phyloP scores from a whole-genome alignment of 2,329 filamentous ascomycete species.

The Penicillium oxalicum region DNA sequence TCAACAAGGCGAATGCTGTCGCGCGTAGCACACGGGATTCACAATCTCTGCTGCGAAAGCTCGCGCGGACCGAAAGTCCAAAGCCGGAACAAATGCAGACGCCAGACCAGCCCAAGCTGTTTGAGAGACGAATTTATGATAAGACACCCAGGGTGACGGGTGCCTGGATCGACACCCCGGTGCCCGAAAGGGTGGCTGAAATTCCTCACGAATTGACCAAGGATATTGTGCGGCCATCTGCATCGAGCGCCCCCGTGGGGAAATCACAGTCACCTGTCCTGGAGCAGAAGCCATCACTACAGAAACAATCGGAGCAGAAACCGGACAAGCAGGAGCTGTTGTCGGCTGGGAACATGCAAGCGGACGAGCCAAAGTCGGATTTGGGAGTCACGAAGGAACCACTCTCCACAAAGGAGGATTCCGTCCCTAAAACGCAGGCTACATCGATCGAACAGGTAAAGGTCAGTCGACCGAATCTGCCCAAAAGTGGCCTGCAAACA shows the following conservation, averaged over 20 bases:
- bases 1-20: slow-evolving; percentile 25
- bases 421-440: slow-evolving; percentile 2
- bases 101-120: slow-evolving; percentile 29
- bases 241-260: background rate
- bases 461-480: slow-evolving; percentile 34
- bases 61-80: slow-evolving; percentile 36
- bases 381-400: background rate
- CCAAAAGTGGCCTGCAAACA: slow-evolving; percentile 39
- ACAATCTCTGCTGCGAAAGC: slow-evolving; percentile 38
- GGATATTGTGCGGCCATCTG: slow-evolving; percentile 19
- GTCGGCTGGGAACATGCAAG: background rate
- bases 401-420: slow-evolving; percentile 2
- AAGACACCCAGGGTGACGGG: slow-evolving; percentile 43
- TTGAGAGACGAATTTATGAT: slow-evolving; percentile 30
- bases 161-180: slow-evolving; percentile 44
- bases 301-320: background rate
- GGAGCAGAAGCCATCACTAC: background rate
- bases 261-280: slow-evolving; percentile 6
- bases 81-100: slow-evolving; percentile 28
- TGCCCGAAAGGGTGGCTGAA: slow-evolving; percentile 32
- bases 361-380: slow-evolving; percentile 1
- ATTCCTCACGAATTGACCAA: slow-evolving; percentile 22
- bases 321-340: slow-evolving; percentile 4
- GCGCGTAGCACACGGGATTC: slow-evolving; percentile 36
- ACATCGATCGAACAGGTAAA: slow-evolving; percentile 16